Conservation (phyloP, 805 yeast species). For the Middelhovenomyces tepae region DNA sequence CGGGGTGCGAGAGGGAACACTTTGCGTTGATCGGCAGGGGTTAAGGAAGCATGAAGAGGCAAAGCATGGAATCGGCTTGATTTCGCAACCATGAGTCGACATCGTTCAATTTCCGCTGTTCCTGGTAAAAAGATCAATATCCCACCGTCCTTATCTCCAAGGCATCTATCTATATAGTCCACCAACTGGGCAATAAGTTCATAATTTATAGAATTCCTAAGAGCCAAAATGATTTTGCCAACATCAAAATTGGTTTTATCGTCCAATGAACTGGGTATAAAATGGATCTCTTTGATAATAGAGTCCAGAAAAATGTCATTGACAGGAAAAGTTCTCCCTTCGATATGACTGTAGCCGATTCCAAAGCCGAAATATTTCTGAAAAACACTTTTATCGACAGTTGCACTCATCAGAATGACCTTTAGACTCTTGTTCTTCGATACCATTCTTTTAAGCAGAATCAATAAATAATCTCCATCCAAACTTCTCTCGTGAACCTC, state of each 20-base stretch:
- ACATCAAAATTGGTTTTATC: constrained; percentile 19
- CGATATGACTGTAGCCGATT: constrained; percentile 67
- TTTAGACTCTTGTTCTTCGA: constrained; percentile 40
- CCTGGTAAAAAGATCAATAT: constrained; percentile 86
- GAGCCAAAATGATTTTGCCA: constrained; percentile 23
- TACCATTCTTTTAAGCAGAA: constrained; percentile 59
- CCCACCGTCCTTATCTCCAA: constrained; percentile 51
- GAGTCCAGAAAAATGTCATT: constrained; percentile 65
- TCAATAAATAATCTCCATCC: constrained; percentile 78
- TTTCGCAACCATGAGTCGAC: constrained; percentile 36
- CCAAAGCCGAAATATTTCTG: constrained; percentile 47
- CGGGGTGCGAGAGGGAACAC: constrained; percentile 54
- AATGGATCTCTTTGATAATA: constrained; percentile 49
- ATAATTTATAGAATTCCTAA: constrained; percentile 49
- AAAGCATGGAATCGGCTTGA: constrained; percentile 36
- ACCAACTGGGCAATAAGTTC: constrained; percentile 57
- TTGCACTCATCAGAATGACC: constrained; percentile 86
- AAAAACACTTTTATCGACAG: constrained; percentile 67
- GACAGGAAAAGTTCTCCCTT: constrained; percentile 92
- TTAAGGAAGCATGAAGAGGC: constrained; percentile 83
- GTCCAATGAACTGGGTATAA: constrained; percentile 24
- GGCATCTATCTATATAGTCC: constrained; percentile 39
- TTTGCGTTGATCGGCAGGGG: constrained; percentile 70
- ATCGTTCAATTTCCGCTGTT: constrained; percentile 67
- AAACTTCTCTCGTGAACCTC: constrained; percentile 96